A percentile compares a stretch with the other conserved stretches of the same genome.
phyloP scores from a whole-genome alignment of 495 filamentous ascomycete species.

The Rusavskia elegans region DNA sequence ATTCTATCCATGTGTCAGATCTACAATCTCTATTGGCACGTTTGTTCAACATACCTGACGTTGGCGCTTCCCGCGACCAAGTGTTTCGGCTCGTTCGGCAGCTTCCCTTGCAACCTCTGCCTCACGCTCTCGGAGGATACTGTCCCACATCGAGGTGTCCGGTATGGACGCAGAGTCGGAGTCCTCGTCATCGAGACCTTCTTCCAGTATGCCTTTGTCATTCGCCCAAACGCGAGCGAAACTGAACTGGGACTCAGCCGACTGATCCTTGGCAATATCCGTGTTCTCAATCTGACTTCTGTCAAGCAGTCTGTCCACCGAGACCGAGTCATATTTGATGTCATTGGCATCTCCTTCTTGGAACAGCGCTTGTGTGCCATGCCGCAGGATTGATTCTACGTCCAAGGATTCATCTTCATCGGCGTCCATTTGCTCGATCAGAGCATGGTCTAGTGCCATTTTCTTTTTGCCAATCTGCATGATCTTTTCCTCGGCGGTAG shows the following conservation, averaged over 20 bases:
- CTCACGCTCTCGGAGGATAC: conserved; percentile 70
- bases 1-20: neutral
- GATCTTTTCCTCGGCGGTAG: conserved; percentile 86
- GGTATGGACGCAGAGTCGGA: conserved; percentile 27
- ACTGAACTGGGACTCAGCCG: conserved; percentile 64
- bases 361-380: conserved; percentile 79
- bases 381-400: conserved; percentile 73
- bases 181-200: conserved; percentile 33
- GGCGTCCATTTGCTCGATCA: conserved; percentile 77
- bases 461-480: conserved; percentile 93
- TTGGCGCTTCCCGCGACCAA: conserved; percentile 70
- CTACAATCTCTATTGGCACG: neutral
- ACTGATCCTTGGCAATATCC: conserved; percentile 35
- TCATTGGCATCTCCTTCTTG: conserved; percentile 47
- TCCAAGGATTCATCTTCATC: conserved; percentile 52
- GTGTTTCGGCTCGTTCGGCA: conserved; percentile 42
- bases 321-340: conserved; percentile 63
- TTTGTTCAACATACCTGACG: conserved; percentile 16
- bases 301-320: conserved; percentile 78
- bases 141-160: conserved; percentile 67
- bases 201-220: conserved; percentile 48
- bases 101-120: conserved; percentile 54
- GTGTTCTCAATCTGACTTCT: conserved; percentile 67
- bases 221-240: conserved; percentile 90
- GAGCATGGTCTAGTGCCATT: conserved; percentile 78